Conservation (phyloP, 1,284 basidiomycete genomes). For the Tremellales sp. region DNA sequence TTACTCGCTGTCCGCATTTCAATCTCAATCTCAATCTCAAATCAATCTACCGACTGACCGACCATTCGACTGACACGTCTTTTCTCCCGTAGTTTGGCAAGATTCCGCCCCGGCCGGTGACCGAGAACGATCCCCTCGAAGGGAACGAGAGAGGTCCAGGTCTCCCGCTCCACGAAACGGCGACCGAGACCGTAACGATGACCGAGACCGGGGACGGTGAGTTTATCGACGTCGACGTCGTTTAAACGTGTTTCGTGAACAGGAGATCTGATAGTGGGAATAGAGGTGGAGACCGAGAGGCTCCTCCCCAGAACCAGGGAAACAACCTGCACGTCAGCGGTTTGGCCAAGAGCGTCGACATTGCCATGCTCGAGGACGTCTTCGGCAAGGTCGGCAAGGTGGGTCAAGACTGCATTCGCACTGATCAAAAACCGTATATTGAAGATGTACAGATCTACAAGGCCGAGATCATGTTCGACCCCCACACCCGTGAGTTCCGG, state of each 20-base stretch:
- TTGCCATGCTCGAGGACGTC: slow-evolving; percentile 76
- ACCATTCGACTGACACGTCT: slow-evolving; percentile 11
- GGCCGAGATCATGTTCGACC: slow-evolving; percentile 94
- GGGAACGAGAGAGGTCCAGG: slow-evolving; percentile 29
- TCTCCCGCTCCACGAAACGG: slow-evolving; percentile 31
- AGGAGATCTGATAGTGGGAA: slow-evolving; percentile 2
- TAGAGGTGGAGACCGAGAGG: slow-evolving; percentile 4
- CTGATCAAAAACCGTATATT: background rate
- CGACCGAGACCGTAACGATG: slow-evolving; percentile 17
- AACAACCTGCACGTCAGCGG: slow-evolving; percentile 96
- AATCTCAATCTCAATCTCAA: no score
- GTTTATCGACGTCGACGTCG: no score
- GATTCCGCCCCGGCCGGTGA: slow-evolving; percentile 24
- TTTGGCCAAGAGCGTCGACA: slow-evolving; percentile 72
- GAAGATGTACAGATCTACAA: slow-evolving; percentile 52
- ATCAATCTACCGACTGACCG: no score
- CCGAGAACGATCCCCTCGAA: slow-evolving; percentile 27
- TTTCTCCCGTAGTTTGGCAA: slow-evolving; percentile 42
- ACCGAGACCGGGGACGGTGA: slow-evolving; percentile 22
- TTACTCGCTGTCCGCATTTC: no score
- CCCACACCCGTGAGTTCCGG: slow-evolving; percentile 65
- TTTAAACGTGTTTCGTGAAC: no score
- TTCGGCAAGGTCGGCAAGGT: slow-evolving; percentile 89
- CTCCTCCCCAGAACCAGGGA: slow-evolving; percentile 64
- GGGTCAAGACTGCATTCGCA: slow-evolving; percentile 49